Conservation (phyloP, 73 alveolate species). For the Blepharisma japonicum region DNA sequence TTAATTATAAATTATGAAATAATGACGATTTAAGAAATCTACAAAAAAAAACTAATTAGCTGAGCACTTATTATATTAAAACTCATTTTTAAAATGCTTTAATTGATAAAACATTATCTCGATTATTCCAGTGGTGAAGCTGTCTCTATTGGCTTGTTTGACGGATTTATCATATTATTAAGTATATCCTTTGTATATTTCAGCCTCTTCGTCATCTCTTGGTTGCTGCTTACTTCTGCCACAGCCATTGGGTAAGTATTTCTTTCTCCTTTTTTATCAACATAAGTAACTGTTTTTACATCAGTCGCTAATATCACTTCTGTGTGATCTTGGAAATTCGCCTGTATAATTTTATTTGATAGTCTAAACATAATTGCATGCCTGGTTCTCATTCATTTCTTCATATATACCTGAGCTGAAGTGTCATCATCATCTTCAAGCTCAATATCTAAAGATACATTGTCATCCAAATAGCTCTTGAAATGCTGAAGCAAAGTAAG, state of each 20-base stretch:
- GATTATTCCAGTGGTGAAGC: too few relatives aligned
- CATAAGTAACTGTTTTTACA: conserved; percentile 89
- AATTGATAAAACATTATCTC: too few relatives aligned
- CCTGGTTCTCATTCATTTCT: conserved; percentile 95
- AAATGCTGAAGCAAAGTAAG: conserved; percentile 46
- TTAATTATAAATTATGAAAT: too few relatives aligned
- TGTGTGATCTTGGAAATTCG: conserved; percentile 94
- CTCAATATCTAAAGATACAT: conserved; percentile 11
- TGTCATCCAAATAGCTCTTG: conserved; percentile 30
- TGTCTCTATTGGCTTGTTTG: neutral
- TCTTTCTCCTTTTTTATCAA: conserved; percentile 97
- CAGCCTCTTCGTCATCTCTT: conserved; percentile 95
- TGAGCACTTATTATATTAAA: too few relatives aligned
- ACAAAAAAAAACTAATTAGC: too few relatives aligned
- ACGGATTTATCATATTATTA: conserved; percentile 51
- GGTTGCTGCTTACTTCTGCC: conserved; percentile 85
- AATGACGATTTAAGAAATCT: too few relatives aligned
- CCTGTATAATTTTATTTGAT: conserved; percentile 94
- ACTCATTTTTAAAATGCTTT: too few relatives aligned
- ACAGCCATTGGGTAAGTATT: conserved; percentile 77
- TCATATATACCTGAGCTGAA: conserved; percentile 60
- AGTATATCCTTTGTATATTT: conserved; percentile 93
- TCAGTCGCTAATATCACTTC: conserved; percentile 86
- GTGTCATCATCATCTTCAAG: neutral
- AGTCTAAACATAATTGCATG: conserved; percentile 97